Conservation (phyloP, 306 rosid genomes). For the Prinsepia uniflora region DNA sequence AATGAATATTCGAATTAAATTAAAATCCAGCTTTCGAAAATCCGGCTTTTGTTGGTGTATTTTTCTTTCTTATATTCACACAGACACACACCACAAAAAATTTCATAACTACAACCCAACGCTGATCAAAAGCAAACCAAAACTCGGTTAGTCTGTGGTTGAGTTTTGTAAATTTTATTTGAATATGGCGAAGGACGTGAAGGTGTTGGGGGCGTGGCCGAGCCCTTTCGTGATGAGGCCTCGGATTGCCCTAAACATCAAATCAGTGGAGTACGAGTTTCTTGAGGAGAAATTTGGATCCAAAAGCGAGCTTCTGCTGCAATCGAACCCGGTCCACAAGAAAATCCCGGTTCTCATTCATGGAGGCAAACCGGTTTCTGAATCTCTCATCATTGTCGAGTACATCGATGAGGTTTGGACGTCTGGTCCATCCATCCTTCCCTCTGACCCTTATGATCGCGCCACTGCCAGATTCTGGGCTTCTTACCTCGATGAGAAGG, state of each 20-base stretch:
- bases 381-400: slow-evolving; percentile 50
- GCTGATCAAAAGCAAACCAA: too few species aligned
- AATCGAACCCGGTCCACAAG: slow-evolving; percentile 55
- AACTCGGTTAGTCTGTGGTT: background rate
- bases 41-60: too few species aligned
- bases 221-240: slow-evolving; percentile 44
- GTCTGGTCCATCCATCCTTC: slow-evolving; percentile 40
- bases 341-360: slow-evolving; percentile 59
- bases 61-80: too few species aligned
- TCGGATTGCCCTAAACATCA: slow-evolving; percentile 43
- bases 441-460: slow-evolving; percentile 49
- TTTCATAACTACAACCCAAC: background rate
- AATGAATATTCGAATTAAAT: too few species aligned
- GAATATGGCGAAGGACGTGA: slow-evolving; percentile 41
- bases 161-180: background rate
- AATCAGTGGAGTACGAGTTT: slow-evolving; percentile 40
- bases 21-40: too few species aligned
- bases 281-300: slow-evolving; percentile 27
- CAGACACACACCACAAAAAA: background rate
- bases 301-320: slow-evolving; percentile 50
- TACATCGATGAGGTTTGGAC: slow-evolving; percentile 57
- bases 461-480: slow-evolving; percentile 66
- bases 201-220: slow-evolving; percentile 52
- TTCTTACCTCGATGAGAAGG: slow-evolving; percentile 48
- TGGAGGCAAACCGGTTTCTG: slow-evolving; percentile 41